Conservation (phyloP, 1,139 yeast species). For the Petasospora fabianii region DNA sequence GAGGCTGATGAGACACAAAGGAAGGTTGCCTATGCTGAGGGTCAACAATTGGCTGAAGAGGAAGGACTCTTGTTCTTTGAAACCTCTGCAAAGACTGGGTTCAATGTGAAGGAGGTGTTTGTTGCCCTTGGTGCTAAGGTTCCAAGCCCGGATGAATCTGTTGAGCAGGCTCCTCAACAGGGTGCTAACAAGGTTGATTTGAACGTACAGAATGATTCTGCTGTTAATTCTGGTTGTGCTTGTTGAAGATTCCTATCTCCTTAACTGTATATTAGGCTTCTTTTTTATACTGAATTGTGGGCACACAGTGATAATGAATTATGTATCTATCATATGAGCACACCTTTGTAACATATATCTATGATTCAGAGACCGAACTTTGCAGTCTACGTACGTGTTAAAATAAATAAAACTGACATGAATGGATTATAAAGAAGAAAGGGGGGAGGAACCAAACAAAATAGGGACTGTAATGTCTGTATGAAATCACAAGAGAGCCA, state of each 20-base stretch:
- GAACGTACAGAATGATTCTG: constrained; percentile 30
- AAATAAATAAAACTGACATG: no score
- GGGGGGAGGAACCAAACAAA: background rate
- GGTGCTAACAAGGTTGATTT: constrained; percentile 34
- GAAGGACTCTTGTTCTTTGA: constrained; percentile 89
- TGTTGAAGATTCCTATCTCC: constrained; percentile 19
- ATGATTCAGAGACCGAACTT: no score
- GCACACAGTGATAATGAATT: no score
- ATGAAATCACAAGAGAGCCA: background rate
- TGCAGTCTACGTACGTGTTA: no score
- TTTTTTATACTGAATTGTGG: background rate
- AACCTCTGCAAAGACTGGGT: constrained; percentile 92
- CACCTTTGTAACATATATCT: no score
- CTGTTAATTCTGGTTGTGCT: constrained; percentile 28
- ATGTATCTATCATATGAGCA: no score
- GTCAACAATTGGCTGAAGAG: constrained; percentile 73
- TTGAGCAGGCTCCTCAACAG: constrained; percentile 12
- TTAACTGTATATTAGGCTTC: background rate
- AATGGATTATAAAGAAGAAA: background rate
- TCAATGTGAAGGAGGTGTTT: constrained; percentile 88
- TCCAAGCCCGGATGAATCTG: constrained; percentile 40
- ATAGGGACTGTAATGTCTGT: background rate
- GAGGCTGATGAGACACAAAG: constrained; percentile 39
- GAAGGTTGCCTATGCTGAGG: constrained; percentile 80
- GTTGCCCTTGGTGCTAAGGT: constrained; percentile 85